Conservation (phyloP, 1,284 basidiomycete genomes). For the Porogramme epimiltina region DNA sequence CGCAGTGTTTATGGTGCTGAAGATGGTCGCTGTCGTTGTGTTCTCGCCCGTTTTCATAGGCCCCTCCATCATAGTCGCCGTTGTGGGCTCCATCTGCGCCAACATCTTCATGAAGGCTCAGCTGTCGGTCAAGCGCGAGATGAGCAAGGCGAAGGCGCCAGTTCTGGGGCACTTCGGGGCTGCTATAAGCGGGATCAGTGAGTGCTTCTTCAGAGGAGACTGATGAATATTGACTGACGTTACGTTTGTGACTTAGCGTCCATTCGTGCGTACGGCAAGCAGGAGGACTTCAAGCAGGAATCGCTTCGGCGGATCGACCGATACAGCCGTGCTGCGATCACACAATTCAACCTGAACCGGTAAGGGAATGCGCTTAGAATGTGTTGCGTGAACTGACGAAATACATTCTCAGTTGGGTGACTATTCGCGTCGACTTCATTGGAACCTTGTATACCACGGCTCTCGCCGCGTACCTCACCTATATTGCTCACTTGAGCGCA, state of each 20-base stretch:
- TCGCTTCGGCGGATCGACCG: conserved; percentile 48
- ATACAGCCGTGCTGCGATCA: conserved; percentile 47
- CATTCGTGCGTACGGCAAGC: conserved; percentile 63
- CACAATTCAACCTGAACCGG: conserved; percentile 57
- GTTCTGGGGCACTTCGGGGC: conserved; percentile 73
- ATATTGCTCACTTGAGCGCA: conserved; percentile 40
- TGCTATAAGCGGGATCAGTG: conserved; percentile 66
- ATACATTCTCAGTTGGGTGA: conserved; percentile 17
- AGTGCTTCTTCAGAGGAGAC: conserved; percentile 21
- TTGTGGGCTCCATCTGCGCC: conserved; percentile 46
- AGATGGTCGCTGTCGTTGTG: conserved; percentile 41
- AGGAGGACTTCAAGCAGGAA: conserved; percentile 47
- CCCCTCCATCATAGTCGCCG: conserved; percentile 41
- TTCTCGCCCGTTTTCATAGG: conserved; percentile 45
- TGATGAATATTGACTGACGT: neutral
- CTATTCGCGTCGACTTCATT: conserved; percentile 42
- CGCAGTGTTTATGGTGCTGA: conserved; percentile 39
- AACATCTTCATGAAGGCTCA: conserved; percentile 69
- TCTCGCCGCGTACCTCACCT: conserved; percentile 56
- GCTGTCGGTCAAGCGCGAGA: conserved; percentile 75
- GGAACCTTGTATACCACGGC: conserved; percentile 51
- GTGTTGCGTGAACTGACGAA: neutral
- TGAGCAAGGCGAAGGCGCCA: conserved; percentile 67
- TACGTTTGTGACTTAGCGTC: conserved; percentile 47
- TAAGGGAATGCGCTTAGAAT: no score